Evolutionary conservation across 1,284 basidiomycete genomes (phyloP), one percentile per base, ranked within the genome.

Genomic region (Tremellales sp.): DNA sequence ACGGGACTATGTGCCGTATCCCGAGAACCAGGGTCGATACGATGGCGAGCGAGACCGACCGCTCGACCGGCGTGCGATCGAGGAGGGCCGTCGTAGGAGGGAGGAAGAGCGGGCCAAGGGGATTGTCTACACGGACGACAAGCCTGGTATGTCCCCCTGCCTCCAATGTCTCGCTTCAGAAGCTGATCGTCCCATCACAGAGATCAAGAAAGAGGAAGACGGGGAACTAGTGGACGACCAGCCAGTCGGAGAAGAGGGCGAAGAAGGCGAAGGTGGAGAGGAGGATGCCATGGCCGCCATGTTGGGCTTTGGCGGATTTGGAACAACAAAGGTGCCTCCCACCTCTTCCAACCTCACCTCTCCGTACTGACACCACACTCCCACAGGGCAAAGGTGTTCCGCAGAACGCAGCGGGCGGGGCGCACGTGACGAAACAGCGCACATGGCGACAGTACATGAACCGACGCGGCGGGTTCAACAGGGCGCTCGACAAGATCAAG

Each of bases 241-340:
- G 24, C 13, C 24, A 33, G 49, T 56, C 31, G 57, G 61, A 54
- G 73, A 72, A 18, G 74, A 46, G 37, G 83, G 83, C 76, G 83
- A 85, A 39, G 80, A 82, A 45, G 83, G 81, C 24, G 84, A 86
- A 47, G 87, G 72, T 29, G 72, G 72, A 28, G 73, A 74, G 33
- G 71, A 89, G 28, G 79, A 79, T 35, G 83, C 81, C 40, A 91
- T 97, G 86, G 87, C 86, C 76, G 81, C 84, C 24, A 82, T 85
- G 80, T 92, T 97, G 87, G 93, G 93, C 36, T 77, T 97, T 63
- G 70, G 75, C 40, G 88, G 89, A 1, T 97, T 97, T 66, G 89
- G 86, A 6, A 79, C 83, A 0, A 95, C 93, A 0, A 95, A 97
- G 76, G 90, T 89, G 57, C 48, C 79, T 67, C 24, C 7, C 21